Evolutionary conservation across 2,329 filamentous ascomycete genomes (phyloP), one percentile per base, ranked within the genome.

Genomic region (Trichoderma koningii): DNA sequence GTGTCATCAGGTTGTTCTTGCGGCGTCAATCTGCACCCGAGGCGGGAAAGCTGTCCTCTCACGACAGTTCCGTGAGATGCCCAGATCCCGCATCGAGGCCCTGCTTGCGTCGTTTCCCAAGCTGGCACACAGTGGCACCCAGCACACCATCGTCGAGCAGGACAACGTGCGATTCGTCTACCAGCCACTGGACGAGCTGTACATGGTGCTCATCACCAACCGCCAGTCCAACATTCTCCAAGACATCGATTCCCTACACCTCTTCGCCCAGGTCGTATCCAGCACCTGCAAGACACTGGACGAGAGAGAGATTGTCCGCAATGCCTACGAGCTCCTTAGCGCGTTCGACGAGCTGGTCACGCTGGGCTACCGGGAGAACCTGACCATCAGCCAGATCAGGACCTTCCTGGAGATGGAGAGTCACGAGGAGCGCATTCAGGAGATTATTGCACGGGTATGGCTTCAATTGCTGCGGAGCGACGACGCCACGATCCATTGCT

Each of bases 161-260:
- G 96, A 99, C 82, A 98, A 97, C 82, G 95, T 99, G 75, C 94
- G 95, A 81, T 99, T 97, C 76, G 95, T 99, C 66, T 99, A 99
- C 83, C 95, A 99, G 78, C 96, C 95, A 67, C 86, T 99, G 69
- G 96, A 99, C 81, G 96, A 99, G 83, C 89, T 99, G 69, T 99
- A 99, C 86, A 98, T 99, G 87, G 94, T 99, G 70, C 88, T 99
- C 74, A 98, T 99, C 80, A 99, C 96, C 78, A 99, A 99, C 84
- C 91, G 93, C 73, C 95, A 98, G 83, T 98, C 94, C 78, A 99
- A 99, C 81, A 99, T 99, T 71, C 86, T 99, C 59, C 95, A 99
- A 81, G 95, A 99, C 79, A 99, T 99, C 78, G 95, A 98, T 80
- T 97, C 95, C 66, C 86, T 99, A 67, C 96, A 99, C 78, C 86